Conservation (phyloP, 345 rosid species). For the Brassica juncea region DNA sequence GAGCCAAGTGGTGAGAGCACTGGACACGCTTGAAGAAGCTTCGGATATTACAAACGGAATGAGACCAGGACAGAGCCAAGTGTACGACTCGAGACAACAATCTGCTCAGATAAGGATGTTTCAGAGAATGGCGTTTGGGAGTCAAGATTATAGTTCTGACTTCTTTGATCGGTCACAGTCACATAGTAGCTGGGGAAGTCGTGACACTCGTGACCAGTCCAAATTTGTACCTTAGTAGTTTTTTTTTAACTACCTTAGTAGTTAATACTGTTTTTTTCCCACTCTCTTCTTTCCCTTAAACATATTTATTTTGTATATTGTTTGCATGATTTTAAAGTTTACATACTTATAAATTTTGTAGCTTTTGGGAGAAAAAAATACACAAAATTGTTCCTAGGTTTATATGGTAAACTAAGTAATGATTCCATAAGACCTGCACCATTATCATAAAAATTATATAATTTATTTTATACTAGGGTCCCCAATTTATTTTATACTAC, state of each 20-base stretch:
- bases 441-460: no score
- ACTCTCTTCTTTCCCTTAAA: neutral
- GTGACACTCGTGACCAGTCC: constrained; percentile 45
- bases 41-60: constrained; percentile 82
- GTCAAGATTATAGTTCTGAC: constrained; percentile 82
- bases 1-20: constrained; percentile 99
- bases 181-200: constrained; percentile 86
- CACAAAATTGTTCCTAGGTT: no score
- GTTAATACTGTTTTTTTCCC: neutral
- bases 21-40: constrained; percentile 67
- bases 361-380: no score
- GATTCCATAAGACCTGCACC: no score
- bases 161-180: constrained; percentile 56
- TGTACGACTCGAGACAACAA: constrained; percentile 72
- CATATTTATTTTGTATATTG: constrained; percentile 38
- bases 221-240: constrained; percentile 45
- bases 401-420: no score
- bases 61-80: constrained; percentile 90
- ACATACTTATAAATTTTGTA: no score
- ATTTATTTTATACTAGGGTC: no score
- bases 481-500: no score
- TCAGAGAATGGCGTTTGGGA: constrained; percentile 90
- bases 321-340: constrained; percentile 19
- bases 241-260: neutral
- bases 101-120: constrained; percentile 96